Percentiles rank a stretch among this genome's conserved stretches.
Evolutionary conservation across 2,329 filamentous ascomycete species (phyloP).

Genomic region (Neonectria magnoliae): DNA sequence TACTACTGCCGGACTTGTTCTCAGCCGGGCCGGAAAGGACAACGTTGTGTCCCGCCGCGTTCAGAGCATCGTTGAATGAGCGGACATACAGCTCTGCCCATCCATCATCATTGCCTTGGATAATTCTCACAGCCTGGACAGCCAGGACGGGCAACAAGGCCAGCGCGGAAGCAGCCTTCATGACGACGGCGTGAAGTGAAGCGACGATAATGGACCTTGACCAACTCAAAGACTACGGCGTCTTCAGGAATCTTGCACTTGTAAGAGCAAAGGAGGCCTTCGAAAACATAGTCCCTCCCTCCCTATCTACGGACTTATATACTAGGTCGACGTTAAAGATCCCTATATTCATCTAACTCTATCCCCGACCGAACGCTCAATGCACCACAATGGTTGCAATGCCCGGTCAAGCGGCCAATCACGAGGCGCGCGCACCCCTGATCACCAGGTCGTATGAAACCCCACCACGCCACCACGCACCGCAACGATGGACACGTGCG

Average conservation of each 20-base stretch:
- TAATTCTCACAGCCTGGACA: constrained; percentile 58
- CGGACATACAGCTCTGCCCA: constrained; percentile 77
- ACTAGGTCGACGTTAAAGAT: background rate
- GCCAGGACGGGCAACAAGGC: constrained; percentile 40
- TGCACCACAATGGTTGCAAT: constrained; percentile 30
- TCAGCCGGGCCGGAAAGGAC: constrained; percentile 74
- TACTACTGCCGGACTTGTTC: constrained; percentile 71
- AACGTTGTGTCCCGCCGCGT: constrained; percentile 65
- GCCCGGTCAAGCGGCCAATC: constrained; percentile 30
- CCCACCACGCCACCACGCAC: constrained; percentile 27
- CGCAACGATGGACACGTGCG: constrained; percentile 31
- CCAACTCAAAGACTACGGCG: background rate
- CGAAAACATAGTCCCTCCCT: constrained; percentile 2
- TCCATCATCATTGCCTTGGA: constrained; percentile 77
- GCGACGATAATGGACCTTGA: background rate
- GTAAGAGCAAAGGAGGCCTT: background rate
- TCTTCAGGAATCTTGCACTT: background rate
- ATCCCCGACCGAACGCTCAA: constrained; percentile 28
- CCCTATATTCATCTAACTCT: constrained; percentile 33
- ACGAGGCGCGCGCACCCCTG: constrained; percentile 11
- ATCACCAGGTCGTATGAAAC: constrained; percentile 31
- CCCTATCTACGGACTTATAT: constrained; percentile 10
- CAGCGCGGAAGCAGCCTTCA: constrained; percentile 40
- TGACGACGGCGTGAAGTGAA: constrained; percentile 20
- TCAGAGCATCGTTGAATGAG: constrained; percentile 66